Evolutionary conservation across 805 yeast species (phyloP), one percentile per base, ranked within the genome.

Genomic region (Kodamaea neixiangensis): DNA sequence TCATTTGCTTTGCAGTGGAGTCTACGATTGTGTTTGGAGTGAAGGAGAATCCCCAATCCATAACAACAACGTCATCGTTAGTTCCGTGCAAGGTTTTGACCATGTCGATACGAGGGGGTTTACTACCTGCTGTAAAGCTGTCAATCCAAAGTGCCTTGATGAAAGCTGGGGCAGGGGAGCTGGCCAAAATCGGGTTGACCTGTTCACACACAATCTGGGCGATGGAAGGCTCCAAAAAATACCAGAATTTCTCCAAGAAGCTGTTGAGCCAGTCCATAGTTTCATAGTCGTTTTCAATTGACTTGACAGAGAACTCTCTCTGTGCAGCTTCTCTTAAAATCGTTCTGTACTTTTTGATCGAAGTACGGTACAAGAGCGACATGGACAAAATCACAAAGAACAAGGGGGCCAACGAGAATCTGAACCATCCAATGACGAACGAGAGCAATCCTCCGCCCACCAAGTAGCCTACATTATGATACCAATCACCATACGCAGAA

Each of bases 1-100:
- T 89, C 68, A 87, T 67, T 68, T 94, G 97, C 62, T 93, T 89
- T 21, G 85, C 83, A 49, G 90, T 89, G 59, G 90, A 74, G 67
- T 94, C 99, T 39, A 87, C 86, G 46, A 82, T 69, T 37, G 91
- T 87, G 68, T 89, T 90, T n/a, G 99, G 99, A 21, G 89, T 87
- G 73, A 92, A 89, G 1, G 97, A 88, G 41, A 87, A 80, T 39
- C 85, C 87, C 97, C 97, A 93, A 69, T 94, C 99, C 97, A 94
- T 94, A 48, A 96, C 97, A 9, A 93, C 96, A 47, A 94, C 86
- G 63, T 93, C 97, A 54, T 87, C 87, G 25, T 83, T 85, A n/a
- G 97, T 93, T 55, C 93, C 89, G 45, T 86, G 88, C 62, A 91
- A 81, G 2, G 97, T 89, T 65, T 94, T 89, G 15, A 93, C 97